phyloP scores from a whole-genome alignment of 2,329 filamentous ascomycete genomes.

The Cladosporium sp. region DNA sequence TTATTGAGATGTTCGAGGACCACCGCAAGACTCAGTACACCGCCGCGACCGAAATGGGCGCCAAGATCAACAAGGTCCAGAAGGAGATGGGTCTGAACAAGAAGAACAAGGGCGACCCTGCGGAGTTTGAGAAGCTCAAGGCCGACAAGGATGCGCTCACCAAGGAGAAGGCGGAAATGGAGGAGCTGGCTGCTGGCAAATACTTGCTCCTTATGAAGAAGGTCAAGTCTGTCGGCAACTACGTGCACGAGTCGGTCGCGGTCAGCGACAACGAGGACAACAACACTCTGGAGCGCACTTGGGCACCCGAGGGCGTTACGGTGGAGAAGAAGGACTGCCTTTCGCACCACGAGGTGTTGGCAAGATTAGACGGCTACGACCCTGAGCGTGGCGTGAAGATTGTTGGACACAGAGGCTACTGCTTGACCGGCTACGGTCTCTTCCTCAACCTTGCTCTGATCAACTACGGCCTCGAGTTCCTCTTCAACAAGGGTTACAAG shows the following conservation, averaged over 20 bases:
- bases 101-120: slow-evolving; percentile 88
- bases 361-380: slow-evolving; percentile 84
- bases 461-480: slow-evolving; percentile 91
- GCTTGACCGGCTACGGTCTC: slow-evolving; percentile 81
- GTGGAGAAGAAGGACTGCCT: slow-evolving; percentile 73
- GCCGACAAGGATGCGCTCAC: slow-evolving; percentile 72
- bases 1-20: slow-evolving; percentile 81
- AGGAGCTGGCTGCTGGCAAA: slow-evolving; percentile 71
- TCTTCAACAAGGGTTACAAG: slow-evolving; percentile 62
- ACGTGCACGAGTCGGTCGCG: slow-evolving; percentile 84
- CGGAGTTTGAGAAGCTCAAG: slow-evolving; percentile 72
- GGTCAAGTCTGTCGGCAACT: slow-evolving; percentile 79
- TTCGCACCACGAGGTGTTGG: slow-evolving; percentile 92
- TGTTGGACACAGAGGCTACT: slow-evolving; percentile 91
- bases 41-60: slow-evolving; percentile 71
- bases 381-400: slow-evolving; percentile 89
- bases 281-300: slow-evolving; percentile 71
- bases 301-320: slow-evolving; percentile 70
- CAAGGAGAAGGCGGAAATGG: slow-evolving; percentile 74
- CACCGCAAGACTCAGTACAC: slow-evolving; percentile 58
- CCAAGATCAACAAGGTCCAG: slow-evolving; percentile 80
- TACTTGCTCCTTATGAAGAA: slow-evolving; percentile 69
- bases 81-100: slow-evolving; percentile 90
- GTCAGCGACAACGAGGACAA: slow-evolving; percentile 78
- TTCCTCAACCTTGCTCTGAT: slow-evolving; percentile 89